These are phyloP conservation scores for Tulasnella sp. DNA, from an alignment of 768 basidiomycete genomes.

Conservation along the genomic window DNA sequence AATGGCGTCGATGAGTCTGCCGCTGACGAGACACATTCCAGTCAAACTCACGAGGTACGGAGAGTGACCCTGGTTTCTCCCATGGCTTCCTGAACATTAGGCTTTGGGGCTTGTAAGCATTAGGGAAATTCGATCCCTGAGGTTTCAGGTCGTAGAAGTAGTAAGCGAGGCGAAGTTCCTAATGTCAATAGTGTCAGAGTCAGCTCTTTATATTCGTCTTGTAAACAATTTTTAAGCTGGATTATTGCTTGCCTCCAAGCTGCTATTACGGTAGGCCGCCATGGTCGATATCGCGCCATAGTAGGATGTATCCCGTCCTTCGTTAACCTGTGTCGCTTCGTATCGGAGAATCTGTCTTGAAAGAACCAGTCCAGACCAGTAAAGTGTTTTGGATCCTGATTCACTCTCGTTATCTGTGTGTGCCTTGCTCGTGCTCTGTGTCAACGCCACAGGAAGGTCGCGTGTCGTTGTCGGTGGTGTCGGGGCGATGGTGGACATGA, in stretches of 20 bases:
- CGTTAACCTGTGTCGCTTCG: background rate
- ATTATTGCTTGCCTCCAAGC: background rate
- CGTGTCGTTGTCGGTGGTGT: background rate
- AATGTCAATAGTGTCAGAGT: background rate
- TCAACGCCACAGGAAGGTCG: background rate
- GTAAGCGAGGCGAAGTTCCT: background rate
- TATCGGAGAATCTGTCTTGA: background rate
- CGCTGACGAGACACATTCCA: background rate
- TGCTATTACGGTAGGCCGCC: background rate
- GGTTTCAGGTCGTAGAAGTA: background rate
- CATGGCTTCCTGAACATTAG: background rate
- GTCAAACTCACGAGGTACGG: background rate
- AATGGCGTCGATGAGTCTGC: background rate
- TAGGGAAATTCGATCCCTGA: background rate
- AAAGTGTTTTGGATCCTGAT: background rate
- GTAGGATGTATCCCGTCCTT: background rate
- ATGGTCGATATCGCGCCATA: background rate
- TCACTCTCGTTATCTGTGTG: background rate
- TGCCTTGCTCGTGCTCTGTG: background rate
- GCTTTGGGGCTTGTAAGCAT: background rate
- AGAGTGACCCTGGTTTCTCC: background rate
- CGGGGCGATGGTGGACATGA: background rate
- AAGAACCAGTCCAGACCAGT: background rate
- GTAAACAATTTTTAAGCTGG: too few relatives aligned
- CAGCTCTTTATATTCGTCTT: too few relatives aligned